phyloP scores from a whole-genome alignment of 1,139 yeast genomes.

The Debaryomyces udenii region DNA sequence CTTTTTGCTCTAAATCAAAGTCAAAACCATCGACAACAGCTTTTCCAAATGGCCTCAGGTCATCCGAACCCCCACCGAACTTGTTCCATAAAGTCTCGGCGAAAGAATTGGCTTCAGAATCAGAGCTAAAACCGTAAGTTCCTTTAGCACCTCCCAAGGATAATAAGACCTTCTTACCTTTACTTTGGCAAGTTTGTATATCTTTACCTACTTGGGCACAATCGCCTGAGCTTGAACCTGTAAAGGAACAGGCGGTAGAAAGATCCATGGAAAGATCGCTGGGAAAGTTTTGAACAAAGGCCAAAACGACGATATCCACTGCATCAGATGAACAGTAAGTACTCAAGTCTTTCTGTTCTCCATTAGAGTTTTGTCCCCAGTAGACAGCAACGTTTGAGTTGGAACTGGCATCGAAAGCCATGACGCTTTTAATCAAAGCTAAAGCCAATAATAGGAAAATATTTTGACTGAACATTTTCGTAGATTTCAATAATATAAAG shows the following conservation, averaged over 20 bases:
- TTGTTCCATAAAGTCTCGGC: slow-evolving; percentile 82
- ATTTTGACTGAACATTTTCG: slow-evolving; percentile 7
- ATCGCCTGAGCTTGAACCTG: slow-evolving; percentile 57
- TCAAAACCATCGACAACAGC: slow-evolving; percentile 52
- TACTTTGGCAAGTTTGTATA: slow-evolving; percentile 76
- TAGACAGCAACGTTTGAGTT: slow-evolving; percentile 72
- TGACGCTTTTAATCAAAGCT: slow-evolving; percentile 4
- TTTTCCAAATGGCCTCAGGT: slow-evolving; percentile 73
- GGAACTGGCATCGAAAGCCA: slow-evolving; percentile 47
- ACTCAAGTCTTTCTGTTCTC: slow-evolving; percentile 66
- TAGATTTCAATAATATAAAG: not conserved
- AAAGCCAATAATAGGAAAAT: slow-evolving; percentile 12
- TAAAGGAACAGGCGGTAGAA: slow-evolving; percentile 64
- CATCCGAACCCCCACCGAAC: slow-evolving; percentile 74
- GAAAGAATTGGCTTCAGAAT: slow-evolving; percentile 63
- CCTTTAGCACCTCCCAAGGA: slow-evolving; percentile 92
- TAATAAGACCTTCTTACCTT: slow-evolving; percentile 76
- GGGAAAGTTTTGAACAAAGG: slow-evolving; percentile 74
- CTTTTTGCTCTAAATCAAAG: slow-evolving; percentile 48
- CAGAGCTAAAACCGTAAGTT: slow-evolving; percentile 68
- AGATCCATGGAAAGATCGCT: slow-evolving; percentile 54
- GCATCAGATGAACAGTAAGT: slow-evolving; percentile 69
- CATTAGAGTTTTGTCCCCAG: slow-evolving; percentile 91
- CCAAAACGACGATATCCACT: slow-evolving; percentile 71
- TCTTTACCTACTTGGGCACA: slow-evolving; percentile 73